These are phyloP conservation scores for Bipolaris gigantea DNA, from an alignment of 2,329 filamentous ascomycete genomes.

Conservation along the genomic window DNA sequence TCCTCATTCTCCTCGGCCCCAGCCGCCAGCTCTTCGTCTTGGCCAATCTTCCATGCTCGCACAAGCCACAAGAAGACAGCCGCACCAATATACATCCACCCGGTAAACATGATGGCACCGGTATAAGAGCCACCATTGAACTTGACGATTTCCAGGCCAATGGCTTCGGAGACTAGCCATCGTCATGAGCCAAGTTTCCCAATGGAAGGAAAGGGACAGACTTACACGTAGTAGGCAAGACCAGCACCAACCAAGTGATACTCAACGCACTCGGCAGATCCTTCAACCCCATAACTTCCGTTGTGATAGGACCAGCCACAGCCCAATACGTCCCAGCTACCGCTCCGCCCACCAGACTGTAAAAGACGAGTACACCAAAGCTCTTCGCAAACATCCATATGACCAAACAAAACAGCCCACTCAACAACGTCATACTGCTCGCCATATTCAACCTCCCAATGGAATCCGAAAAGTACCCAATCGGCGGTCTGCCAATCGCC, in stretches of 20 bases:
- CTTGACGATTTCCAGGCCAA: conserved; percentile 57
- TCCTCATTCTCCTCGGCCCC: conserved; percentile 30
- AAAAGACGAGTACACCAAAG: conserved; percentile 71
- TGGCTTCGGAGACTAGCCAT: conserved; percentile 53
- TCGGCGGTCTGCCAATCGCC: conserved; percentile 68
- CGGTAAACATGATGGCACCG: conserved; percentile 62
- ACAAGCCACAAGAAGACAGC: conserved; percentile 58
- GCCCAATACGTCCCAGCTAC: conserved; percentile 71
- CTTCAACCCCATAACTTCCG: conserved; percentile 72
- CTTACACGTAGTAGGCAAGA: conserved; percentile 67
- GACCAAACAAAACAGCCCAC: conserved; percentile 66
- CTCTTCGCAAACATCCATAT: conserved; percentile 73
- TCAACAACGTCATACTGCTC: conserved; percentile 63
- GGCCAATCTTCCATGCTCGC: conserved; percentile 63
- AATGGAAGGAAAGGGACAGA: background rate
- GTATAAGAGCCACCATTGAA: conserved; percentile 56
- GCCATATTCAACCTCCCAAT: conserved; percentile 76
- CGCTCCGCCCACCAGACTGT: conserved; percentile 65
- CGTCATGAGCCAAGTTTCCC: conserved; percentile 6
- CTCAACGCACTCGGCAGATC: conserved; percentile 70
- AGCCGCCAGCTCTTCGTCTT: conserved; percentile 50
- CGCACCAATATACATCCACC: conserved; percentile 63
- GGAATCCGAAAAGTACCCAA: conserved; percentile 72
- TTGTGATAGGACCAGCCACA: conserved; percentile 67
- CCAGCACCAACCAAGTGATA: conserved; percentile 71